Base-by-base conservation (phyloP, 495 filamentous ascomycete species). In the Hypoxylon trugodes region DNA sequence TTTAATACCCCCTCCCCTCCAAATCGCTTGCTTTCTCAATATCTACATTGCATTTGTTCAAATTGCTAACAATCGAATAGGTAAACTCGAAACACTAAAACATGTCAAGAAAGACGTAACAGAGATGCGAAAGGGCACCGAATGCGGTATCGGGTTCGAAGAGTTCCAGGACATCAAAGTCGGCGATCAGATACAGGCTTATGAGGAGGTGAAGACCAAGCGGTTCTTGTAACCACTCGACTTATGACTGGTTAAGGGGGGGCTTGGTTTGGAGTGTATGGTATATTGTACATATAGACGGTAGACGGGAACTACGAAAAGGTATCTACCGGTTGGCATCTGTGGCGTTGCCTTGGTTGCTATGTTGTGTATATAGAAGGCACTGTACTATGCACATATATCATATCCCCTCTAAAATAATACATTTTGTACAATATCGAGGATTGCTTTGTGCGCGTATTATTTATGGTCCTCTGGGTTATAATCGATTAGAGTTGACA, bases 111-210 rank as follows among this genome's bases (percentile, higher is more conserved):
- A 96, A 65, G 91, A 97, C 69, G 88, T 93, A 5, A 78, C 79
- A 6, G 90, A 96, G 69, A 93, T 94, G 86, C 88, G 86, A 67
- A 98, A 96, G 80, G 93, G 91, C 35, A 86, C 80, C 36, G 96
- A 99, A 73, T 99, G 96, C 68, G 96, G 96, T 46, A 89, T 99
- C 58, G 86, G 82, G 32, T 97, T 99, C 68, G 85, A 89, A 6
- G 81, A 77, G 32, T 98, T 91, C 89, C 78, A 86, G 13, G 88
- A 84, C 15, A 91, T 98, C 76, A 70, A 86, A 55, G 81, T 86
- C 26, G 95, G 93, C 19, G 96, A 99, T 77, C 83, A 87, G 64
- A 80, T 98, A 59, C 94, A 97, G 78, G 84, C 86, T 16, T 93
- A 94, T 70, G 92, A 97, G 69, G 88, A 93, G 76, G 81, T 86